Evolutionary conservation across 225 moss, liverwort and hornwort species (phyloP).

Genomic region (Pseudisothecium myosuroides): DNA sequence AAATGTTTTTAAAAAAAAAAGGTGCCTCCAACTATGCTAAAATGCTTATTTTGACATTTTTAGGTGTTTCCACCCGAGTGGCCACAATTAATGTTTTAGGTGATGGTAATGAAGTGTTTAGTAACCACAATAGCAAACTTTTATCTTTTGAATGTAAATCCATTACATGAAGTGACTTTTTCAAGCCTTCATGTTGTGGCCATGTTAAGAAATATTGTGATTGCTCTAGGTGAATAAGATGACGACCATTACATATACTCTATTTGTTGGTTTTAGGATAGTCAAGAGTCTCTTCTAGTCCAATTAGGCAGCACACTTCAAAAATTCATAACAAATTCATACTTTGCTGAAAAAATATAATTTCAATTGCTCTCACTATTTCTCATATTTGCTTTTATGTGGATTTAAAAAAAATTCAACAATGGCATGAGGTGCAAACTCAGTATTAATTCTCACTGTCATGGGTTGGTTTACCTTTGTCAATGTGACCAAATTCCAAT

Average conservation of each 20-base stretch:
- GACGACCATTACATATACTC: no score
- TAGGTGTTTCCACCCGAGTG: no score
- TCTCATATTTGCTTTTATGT: neutral
- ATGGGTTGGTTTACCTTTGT: neutral
- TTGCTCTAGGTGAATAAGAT: rapidly evolving
- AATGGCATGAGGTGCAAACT: neutral
- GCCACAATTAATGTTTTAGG: neutral
- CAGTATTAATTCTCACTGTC: neutral
- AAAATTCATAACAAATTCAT: neutral
- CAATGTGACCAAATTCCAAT: neutral
- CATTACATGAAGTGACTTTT: neutral
- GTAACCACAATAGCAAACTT: neutral
- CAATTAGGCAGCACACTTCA: neutral
- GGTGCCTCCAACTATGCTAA: no score
- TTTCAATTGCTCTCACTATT: neutral
- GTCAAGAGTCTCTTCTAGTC: neutral
- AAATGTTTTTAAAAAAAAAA: no score
- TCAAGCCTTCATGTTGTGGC: neutral
- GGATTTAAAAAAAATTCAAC: neutral
- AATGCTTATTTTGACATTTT: no score
- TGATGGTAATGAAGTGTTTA: neutral
- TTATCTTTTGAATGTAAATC: neutral
- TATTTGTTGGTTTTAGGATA: neutral
- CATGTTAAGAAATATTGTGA: neutral
- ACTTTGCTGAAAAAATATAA: neutral